Percentiles rank a stretch among this genome's conserved stretches.
Conservation (phyloP, 805 yeast species). For the Priceomyces castillae region DNA sequence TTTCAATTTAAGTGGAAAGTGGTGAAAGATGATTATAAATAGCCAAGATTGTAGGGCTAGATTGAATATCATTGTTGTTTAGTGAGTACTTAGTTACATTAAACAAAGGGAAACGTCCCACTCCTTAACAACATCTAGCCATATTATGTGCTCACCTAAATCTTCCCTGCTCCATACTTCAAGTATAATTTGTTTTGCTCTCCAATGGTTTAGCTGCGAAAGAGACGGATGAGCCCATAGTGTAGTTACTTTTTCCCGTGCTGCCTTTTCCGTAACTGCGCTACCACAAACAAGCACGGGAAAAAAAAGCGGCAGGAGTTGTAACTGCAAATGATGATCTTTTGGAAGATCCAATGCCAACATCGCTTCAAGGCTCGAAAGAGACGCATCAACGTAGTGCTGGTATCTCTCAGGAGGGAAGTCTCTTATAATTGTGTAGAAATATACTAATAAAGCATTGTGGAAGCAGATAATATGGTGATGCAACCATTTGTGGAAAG, state of each 20-base stretch:
- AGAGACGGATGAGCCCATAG: slow-evolving; percentile 29
- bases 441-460: slow-evolving; percentile 43
- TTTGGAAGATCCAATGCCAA: slow-evolving; percentile 7
- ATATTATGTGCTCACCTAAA: slow-evolving; percentile 36
- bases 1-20: too few relatives aligned
- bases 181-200: slow-evolving; percentile 51
- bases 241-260: slow-evolving; percentile 31
- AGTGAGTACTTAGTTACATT: slow-evolving; percentile 8
- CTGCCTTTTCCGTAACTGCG: slow-evolving; percentile 29
- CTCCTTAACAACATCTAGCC: slow-evolving; percentile 53
- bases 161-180: slow-evolving; percentile 50
- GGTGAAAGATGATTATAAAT: too few relatives aligned
- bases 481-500: slow-evolving; percentile 41
- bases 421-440: slow-evolving; percentile 45
- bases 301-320: slow-evolving; percentile 48
- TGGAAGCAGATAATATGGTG: slow-evolving; percentile 41
- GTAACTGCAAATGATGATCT: slow-evolving; percentile 12
- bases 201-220: slow-evolving; percentile 44
- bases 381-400: slow-evolving; percentile 28
- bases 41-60: too few relatives aligned
- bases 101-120: slow-evolving; percentile 48
- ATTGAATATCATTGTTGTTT: too few relatives aligned
- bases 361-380: slow-evolving; percentile 34
- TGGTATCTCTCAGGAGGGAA: slow-evolving; percentile 34
- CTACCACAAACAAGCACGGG: slow-evolving; percentile 42